Evolutionary conservation across 805 yeast species (phyloP), one percentile per base, ranked within the genome.

Genomic region (Candida hispaniensis): DNA sequence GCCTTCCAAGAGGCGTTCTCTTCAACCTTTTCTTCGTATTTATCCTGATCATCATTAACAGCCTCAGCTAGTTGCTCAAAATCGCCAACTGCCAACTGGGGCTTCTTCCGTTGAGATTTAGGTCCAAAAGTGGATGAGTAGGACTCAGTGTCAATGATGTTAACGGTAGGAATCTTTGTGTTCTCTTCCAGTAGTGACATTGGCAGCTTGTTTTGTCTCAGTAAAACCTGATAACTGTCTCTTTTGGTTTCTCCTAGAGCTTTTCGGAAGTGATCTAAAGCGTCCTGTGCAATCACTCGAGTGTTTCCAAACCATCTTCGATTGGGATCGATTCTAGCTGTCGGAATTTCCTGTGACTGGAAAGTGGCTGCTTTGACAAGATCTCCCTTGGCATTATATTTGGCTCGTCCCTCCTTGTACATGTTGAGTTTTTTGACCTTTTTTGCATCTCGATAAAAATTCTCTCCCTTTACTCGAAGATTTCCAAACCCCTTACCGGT

Each of bases 261-360:
- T 47, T 81, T 91, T 56, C 98, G 70, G 63, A 88, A 88, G 61
- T 91, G 97, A 17, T 79, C 66, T 50, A 88, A 64, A 2, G 97
- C 95, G 65, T 91, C 95, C 57, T 88, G 98, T 4, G 96, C 88
- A 52, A 88, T 88, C 24, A 88, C 98, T 53, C 98, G 73, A 9
- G 98, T 83, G 60, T 85, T 91, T 30, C 95, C 95, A 54, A 91
- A 91, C 98, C 97, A 88, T 54, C 93, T 73, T 57, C 94, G 73
- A 58, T 88, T 88, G 5, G 98, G 97, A 54, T 82, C 94, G 26
- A 88, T 93, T 42, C 98, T 68, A 2, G 97, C 97, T 44, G 66
- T 73, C 9, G 97, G 97, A 17, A 80, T 67, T 44, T 83, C 86
- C 4, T 83, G 75, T 47, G 80, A 76, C 56, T 88, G 98, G 40